Evolutionary conservation across 345 rosid species (phyloP), one percentile per base, ranked within the genome.

Genomic region (Lenwebbia sp.): DNA sequence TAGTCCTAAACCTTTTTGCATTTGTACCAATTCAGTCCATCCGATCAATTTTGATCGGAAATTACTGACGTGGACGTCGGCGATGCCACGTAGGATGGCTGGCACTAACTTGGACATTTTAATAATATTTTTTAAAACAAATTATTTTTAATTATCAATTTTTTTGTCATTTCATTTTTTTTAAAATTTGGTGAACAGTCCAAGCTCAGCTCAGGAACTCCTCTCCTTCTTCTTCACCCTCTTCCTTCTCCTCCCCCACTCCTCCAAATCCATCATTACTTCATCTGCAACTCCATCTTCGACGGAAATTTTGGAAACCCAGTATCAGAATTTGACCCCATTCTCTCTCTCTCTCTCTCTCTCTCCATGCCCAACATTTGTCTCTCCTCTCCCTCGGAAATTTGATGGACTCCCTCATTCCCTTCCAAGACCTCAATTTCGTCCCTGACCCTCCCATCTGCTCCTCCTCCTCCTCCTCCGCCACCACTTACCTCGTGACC

Each of bases 351-450:
- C 40, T 40, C 40, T 40, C 40, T 40, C 40, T 40, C 40, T 40
- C 40, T 40, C 40, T 40, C 4, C 40, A 40, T 40, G 40, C 40
- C 40, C 40, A 40, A 40, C 40, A 40, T 40, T 40, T 40, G 3
- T 40, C 40, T 2, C 40, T 40, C 75, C 52, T 10, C 86, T 2
- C n/a, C n/a, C n/a, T n/a, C n/a, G n/a, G n/a, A n/a, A n/a, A n/a
- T n/a, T n/a, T n/a, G n/a, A n/a, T n/a, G n/a, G n/a, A n/a, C n/a
- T n/a, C n/a, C n/a, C n/a, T n/a, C n/a, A n/a, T n/a, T n/a, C n/a
- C n/a, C n/a, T n/a, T n/a, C n/a, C n/a, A n/a, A n/a, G 82, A 37
- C 94, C 96, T 94, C 81, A 92, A 93, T 86, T 89, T 87, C 44
- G 33, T 65, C 44, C 91, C 90, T 25, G 89, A 84, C 49, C 84